A percentile compares a stretch with the other conserved stretches of the same genome.
These are phyloP conservation scores for Soucietia sequanensis DNA, from an alignment of 805 yeast species.

Conservation along the genomic window DNA sequence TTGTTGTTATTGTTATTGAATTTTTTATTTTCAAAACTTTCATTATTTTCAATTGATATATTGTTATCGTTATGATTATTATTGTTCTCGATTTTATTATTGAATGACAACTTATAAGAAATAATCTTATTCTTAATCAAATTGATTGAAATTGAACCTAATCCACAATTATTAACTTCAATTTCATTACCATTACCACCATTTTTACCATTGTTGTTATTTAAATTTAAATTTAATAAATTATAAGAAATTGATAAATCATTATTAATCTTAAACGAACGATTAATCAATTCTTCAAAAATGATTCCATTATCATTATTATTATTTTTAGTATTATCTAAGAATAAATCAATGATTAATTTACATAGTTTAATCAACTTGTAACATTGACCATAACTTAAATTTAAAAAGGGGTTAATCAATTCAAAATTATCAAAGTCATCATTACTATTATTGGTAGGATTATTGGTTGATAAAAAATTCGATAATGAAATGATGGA, in stretches of 20 bases:
- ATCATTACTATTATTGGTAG: conserved; percentile 3
- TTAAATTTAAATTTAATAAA: conserved; percentile 25
- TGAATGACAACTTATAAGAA: conserved; percentile 26
- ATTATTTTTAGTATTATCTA: conserved; percentile 13
- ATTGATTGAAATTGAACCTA: conserved; percentile 23
- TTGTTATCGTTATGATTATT: conserved; percentile 1
- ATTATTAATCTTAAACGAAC: conserved; percentile 34
- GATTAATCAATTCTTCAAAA: conserved; percentile 27
- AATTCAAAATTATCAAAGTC: conserved; percentile 7
- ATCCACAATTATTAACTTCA: conserved; percentile 10
- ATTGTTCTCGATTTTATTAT: too few species aligned
- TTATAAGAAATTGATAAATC: conserved; percentile 36
- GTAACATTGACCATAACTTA: conserved; percentile 32
- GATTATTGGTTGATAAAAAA: conserved; percentile 20
- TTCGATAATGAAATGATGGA: conserved; percentile 30
- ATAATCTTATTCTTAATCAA: conserved; percentile 24
- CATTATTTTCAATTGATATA: conserved; percentile 2
- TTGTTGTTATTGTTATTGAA: not conserved
- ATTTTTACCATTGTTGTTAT: conserved; percentile 9
- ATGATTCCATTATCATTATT: too few species aligned
- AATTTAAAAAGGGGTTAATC: conserved; percentile 31
- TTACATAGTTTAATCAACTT: conserved; percentile 36
- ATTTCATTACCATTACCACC: not conserved
- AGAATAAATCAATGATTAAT: conserved; percentile 28
- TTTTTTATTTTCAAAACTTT: conserved; percentile 1